These are phyloP conservation scores for Fusarium annulatum DNA, from an alignment of 2,329 filamentous ascomycete species.

Conservation along the genomic window DNA sequence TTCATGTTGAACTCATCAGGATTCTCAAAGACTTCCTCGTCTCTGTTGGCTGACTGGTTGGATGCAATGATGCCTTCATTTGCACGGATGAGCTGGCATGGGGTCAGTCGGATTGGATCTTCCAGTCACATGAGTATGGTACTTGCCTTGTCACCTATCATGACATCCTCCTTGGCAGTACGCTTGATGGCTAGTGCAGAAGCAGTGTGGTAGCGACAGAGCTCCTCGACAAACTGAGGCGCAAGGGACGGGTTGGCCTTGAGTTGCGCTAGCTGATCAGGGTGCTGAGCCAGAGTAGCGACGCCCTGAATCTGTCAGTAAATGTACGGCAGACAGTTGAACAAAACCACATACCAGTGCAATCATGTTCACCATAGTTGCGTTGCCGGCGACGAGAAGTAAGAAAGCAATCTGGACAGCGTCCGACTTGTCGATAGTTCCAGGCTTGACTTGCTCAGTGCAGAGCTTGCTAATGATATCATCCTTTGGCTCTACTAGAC, in stretches of 20 bases:
- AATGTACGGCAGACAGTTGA: rapidly evolving
- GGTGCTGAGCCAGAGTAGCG: conserved; percentile 57
- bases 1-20: conserved; percentile 58
- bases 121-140: rapidly evolving
- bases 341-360: conserved; percentile 48
- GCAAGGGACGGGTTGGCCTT: conserved; percentile 53
- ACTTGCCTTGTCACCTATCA: conserved; percentile 54
- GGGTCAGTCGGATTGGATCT: neutral
- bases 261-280: conserved; percentile 55
- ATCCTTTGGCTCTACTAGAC: conserved; percentile 52
- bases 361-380: conserved; percentile 64
- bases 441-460: conserved; percentile 54
- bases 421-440: conserved; percentile 54
- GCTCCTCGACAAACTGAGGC: conserved; percentile 58
- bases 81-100: conserved; percentile 51
- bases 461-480: conserved; percentile 60
- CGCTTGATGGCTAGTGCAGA: conserved; percentile 60
- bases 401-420: conserved; percentile 61
- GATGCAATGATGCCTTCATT: conserved; percentile 60
- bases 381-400: conserved; percentile 62
- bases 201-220: conserved; percentile 60
- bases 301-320: conserved; percentile 49
- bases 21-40: conserved; percentile 56
- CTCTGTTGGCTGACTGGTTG: conserved; percentile 60
- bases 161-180: conserved; percentile 59